Evolutionary conservation across 2,329 filamentous ascomycete species (phyloP).

Genomic region (Fusarium keratoplasticum): DNA sequence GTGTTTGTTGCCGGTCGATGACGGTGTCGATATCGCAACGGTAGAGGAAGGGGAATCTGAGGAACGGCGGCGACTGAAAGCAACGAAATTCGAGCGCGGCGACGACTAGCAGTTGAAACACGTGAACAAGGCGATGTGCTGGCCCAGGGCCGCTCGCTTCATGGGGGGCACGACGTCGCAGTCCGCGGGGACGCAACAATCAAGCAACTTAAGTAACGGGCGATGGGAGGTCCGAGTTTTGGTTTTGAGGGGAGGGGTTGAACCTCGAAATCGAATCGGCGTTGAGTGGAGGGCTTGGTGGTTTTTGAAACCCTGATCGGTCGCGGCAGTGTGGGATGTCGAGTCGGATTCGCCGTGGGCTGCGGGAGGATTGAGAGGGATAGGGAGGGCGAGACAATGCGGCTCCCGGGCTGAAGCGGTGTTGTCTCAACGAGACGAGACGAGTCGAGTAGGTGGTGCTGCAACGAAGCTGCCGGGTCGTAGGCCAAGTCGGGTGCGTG

Average conservation of each 20-base stretch:
- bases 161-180: constrained; percentile 42
- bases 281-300: constrained; percentile 12
- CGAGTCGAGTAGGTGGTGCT: constrained; percentile 1
- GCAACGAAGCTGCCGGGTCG: constrained; percentile 21
- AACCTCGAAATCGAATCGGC: constrained; percentile 30
- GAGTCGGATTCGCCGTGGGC: constrained; percentile 12
- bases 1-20: constrained; percentile 30
- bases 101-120: constrained; percentile 45
- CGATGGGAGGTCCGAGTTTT: constrained; percentile 12
- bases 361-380: constrained; percentile 13
- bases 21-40: constrained; percentile 23
- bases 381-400: constrained; percentile 21
- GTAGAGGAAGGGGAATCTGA: constrained; percentile 10
- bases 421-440: constrained; percentile 17
- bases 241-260: neutral
- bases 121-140: constrained; percentile 49
- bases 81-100: constrained; percentile 1
- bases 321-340: constrained; percentile 19
- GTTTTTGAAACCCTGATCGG: constrained; percentile 38
- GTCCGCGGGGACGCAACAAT: constrained; percentile 15
- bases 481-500: constrained; percentile 8
- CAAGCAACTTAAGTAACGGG: constrained; percentile 14
- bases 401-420: constrained; percentile 15
- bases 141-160: constrained; percentile 56
- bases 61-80: neutral